Evolutionary conservation across 352 stramenopile genomes (phyloP).

Genomic region (Globisporangium sylvaticum): DNA sequence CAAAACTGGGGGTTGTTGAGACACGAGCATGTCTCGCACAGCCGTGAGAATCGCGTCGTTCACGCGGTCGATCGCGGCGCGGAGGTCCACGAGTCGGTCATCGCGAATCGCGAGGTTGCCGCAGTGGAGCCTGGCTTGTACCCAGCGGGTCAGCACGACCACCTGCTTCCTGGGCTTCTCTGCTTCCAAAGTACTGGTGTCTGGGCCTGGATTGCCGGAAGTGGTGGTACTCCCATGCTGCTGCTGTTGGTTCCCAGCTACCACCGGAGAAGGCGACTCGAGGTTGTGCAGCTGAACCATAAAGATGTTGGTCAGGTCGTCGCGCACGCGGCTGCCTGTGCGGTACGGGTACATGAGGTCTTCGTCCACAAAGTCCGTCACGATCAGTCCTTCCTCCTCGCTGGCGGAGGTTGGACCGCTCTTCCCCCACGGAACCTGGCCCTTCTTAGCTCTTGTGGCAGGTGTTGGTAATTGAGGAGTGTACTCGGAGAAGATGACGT

Average conservation of each 20-base stretch:
- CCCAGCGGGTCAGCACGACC: constrained; percentile 37
- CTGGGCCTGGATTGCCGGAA: no score
- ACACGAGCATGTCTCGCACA: not conserved
- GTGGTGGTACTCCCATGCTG: no score
- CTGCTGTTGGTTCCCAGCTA: no score
- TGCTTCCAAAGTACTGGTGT: no score
- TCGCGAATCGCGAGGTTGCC: constrained; percentile 1
- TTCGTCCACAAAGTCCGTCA: constrained; percentile 4
- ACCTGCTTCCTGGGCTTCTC: not conserved
- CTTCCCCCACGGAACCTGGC: not conserved
- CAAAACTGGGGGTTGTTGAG: not conserved
- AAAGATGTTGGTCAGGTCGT: not conserved
- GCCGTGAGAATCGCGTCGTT: not conserved
- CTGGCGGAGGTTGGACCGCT: not conserved
- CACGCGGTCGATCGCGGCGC: not conserved
- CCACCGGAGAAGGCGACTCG: no score
- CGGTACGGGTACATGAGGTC: not conserved
- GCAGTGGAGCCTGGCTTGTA: constrained; percentile 21
- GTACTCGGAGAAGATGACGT: constrained; percentile 5
- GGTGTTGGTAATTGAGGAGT: not conserved
- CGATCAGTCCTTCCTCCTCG: not conserved
- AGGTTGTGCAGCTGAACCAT: not conserved
- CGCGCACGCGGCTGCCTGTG: not conserved
- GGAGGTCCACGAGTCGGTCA: not conserved
- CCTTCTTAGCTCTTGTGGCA: not conserved